These are phyloP conservation scores for Schizochytrium sp. DNA, from an alignment of 108 stramenopile species.

Conservation along the genomic window DNA sequence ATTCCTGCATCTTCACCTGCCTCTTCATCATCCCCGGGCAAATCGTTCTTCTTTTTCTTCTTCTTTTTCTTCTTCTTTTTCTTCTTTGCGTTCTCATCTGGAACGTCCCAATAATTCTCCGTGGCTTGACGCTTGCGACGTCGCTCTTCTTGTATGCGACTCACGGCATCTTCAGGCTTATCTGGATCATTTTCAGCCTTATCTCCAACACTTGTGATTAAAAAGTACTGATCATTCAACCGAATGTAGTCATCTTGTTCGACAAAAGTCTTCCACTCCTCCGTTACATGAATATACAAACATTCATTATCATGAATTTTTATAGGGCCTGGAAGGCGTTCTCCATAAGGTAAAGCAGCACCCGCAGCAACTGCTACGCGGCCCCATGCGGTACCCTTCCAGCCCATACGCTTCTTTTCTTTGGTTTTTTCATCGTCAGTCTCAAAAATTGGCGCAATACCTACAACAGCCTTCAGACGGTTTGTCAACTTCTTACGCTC, in stretches of 20 bases:
- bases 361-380: constrained; percentile 4
- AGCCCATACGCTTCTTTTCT: constrained; percentile 5
- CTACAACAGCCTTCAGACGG: not conserved
- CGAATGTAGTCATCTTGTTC: not conserved
- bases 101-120: not conserved
- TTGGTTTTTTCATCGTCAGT: constrained; percentile 35
- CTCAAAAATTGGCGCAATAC: constrained; percentile 21
- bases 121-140: not conserved
- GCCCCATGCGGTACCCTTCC: constrained; percentile 41
- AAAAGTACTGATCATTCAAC: not conserved
- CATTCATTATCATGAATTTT: not conserved
- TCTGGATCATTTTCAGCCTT: not conserved
- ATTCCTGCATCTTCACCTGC: not conserved
- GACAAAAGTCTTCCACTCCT: not conserved
- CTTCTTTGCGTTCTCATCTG: not conserved
- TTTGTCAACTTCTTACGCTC: constrained; percentile 40
- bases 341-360: constrained; percentile 4
- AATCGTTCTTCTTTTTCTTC: not conserved
- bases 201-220: constrained; percentile 1
- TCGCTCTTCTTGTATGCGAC: not conserved
- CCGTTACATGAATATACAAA: not conserved
- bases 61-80: constrained; percentile 15
- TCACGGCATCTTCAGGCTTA: not conserved
- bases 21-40: not conserved
- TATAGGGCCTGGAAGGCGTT: not conserved